These are phyloP conservation scores for Chlorella sorokiniana DNA, from an alignment of 139 green algal genomes.

Conservation along the genomic window DNA sequence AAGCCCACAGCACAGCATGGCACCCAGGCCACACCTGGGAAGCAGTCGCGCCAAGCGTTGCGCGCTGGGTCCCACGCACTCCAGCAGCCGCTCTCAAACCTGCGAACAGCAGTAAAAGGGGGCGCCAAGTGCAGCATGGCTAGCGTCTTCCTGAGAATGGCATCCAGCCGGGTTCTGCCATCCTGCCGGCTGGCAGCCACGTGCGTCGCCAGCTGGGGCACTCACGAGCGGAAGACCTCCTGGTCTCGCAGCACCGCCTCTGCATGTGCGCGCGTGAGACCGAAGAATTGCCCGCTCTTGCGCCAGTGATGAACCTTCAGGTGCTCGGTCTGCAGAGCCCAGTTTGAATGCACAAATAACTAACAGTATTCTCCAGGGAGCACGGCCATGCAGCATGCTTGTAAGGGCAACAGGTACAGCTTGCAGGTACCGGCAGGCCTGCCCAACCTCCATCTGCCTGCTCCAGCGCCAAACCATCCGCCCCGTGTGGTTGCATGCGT, in stretches of 20 bases:
- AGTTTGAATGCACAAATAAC: not conserved
- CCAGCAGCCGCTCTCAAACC: conserved; percentile 21
- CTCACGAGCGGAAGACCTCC: conserved; percentile 18
- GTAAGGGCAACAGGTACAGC: not conserved
- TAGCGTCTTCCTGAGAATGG: not conserved
- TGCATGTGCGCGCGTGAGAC: conserved; percentile 32
- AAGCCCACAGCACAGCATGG: not conserved
- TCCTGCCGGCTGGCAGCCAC: too few species aligned
- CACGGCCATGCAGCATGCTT: too few species aligned
- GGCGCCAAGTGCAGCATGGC: not conserved
- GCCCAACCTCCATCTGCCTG: not conserved
- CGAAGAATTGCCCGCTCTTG: conserved; percentile 42
- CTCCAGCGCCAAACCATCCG: not conserved
- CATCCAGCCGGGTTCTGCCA: not conserved
- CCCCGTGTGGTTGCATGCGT: conserved; percentile 20
- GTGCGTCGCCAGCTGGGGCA: too few species aligned
- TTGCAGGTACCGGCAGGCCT: not conserved
- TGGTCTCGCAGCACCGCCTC: conserved; percentile 24
- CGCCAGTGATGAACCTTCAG: conserved; percentile 31
- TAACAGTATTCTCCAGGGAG: too few species aligned
- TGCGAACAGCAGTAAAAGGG: not conserved
- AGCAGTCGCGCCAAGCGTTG: not conserved
- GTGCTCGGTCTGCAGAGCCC: not conserved
- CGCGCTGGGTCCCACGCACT: not conserved
- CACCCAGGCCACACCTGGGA: not conserved